These are phyloP conservation scores for Plectosphaerella plurivora DNA, from an alignment of 2,329 filamentous ascomycete genomes.

Conservation along the genomic window DNA sequence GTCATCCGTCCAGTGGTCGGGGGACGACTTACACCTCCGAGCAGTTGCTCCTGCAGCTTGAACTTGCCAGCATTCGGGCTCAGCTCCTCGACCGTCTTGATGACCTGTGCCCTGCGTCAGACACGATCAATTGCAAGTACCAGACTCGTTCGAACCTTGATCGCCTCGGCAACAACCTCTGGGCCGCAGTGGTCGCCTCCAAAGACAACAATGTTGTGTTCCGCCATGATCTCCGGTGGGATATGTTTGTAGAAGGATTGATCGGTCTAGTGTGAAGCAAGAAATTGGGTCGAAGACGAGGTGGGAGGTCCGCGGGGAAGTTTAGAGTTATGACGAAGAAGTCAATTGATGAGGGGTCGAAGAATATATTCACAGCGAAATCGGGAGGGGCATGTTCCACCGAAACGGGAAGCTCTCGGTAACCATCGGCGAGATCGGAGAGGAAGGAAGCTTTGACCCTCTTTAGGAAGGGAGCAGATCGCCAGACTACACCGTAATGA, in stretches of 20 bases:
- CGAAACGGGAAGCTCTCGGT: background rate
- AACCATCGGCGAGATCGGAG: too few relatives aligned
- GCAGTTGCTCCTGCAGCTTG: slow-evolving; percentile 83
- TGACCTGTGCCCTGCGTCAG: slow-evolving; percentile 48
- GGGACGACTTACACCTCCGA: slow-evolving; percentile 74
- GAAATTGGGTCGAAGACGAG: background rate
- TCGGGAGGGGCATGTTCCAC: background rate
- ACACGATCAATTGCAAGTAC: background rate
- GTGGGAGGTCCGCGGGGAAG: background rate
- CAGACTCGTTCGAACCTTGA: slow-evolving; percentile 59
- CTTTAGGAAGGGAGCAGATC: too few relatives aligned
- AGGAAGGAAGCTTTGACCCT: too few relatives aligned
- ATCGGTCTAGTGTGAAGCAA: background rate
- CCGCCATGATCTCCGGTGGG: slow-evolving; percentile 43
- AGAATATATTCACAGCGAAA: too few relatives aligned
- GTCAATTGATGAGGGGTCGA: too few relatives aligned
- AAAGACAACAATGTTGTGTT: slow-evolving; percentile 76
- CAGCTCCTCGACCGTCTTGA: slow-evolving; percentile 71
- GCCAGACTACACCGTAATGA: too few relatives aligned
- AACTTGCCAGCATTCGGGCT: slow-evolving; percentile 70
- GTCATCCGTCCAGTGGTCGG: slow-evolving; percentile 6
- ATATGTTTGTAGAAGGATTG: background rate
- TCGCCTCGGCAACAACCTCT: slow-evolving; percentile 78
- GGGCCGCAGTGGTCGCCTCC: slow-evolving; percentile 82
- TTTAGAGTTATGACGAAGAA: background rate